Percentiles rank a stretch among this genome's conserved stretches.
phyloP scores from a whole-genome alignment of 805 yeast genomes.

The Wickerhamiella bombiphila region DNA sequence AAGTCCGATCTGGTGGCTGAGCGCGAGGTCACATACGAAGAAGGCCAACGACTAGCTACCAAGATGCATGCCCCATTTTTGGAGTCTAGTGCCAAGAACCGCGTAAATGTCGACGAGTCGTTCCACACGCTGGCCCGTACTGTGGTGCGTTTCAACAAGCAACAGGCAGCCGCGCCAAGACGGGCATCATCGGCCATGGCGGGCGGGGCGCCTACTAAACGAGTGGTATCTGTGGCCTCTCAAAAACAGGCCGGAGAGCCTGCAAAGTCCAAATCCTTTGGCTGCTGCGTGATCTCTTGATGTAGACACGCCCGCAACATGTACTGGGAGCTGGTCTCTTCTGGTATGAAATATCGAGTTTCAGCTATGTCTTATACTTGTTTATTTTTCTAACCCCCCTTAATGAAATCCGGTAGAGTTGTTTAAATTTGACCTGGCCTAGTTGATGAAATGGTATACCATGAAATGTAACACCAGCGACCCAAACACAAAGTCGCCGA shows the following conservation, averaged over 20 bases:
- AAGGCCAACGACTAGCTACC: conserved; percentile 65
- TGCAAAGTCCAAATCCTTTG: neutral
- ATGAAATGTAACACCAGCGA: conserved; percentile 80
- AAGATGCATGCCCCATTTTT: conserved; percentile 50
- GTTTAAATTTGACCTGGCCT: conserved; percentile 5
- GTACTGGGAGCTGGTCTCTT: neutral
- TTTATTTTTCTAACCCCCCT: no score
- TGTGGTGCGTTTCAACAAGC: conserved; percentile 18
- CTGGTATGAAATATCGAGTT: neutral
- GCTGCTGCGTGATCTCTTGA: neutral
- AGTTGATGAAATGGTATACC: conserved; percentile 82
- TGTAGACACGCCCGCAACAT: neutral
- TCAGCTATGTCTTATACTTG: neutral
- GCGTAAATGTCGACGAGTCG: conserved; percentile 78
- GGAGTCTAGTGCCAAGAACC: conserved; percentile 87
- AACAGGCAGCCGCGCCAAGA: conserved; percentile 5
- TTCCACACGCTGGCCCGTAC: conserved; percentile 37
- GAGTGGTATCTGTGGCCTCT: neutral
- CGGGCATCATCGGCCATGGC: neutral
- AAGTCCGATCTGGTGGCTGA: conserved; percentile 66
- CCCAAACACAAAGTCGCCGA: conserved; percentile 81
- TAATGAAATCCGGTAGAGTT: neutral
- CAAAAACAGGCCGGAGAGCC: neutral
- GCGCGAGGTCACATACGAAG: conserved; percentile 70
- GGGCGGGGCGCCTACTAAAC: neutral